Percentiles rank a stretch among this genome's conserved stretches.
Evolutionary conservation across 345 rosid genomes (phyloP).

Genomic region (Aquilaria malaccensis): DNA sequence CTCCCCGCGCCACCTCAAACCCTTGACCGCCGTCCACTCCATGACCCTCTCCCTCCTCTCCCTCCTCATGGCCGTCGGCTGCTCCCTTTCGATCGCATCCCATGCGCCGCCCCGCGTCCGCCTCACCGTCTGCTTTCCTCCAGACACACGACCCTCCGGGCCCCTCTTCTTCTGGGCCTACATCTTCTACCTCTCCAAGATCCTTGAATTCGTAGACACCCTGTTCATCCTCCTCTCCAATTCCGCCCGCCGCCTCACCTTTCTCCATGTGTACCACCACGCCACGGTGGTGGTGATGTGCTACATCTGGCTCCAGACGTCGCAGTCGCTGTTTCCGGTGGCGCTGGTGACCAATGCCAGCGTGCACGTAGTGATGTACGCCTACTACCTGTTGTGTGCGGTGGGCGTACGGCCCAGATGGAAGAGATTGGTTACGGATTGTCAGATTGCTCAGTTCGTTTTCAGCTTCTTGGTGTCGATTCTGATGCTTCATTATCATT

Average conservation of each 20-base stretch:
- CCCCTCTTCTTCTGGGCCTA: conserved; percentile 74
- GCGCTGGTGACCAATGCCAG: conserved; percentile 46
- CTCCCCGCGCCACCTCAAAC: conserved; percentile 42
- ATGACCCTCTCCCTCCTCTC: conserved; percentile 55
- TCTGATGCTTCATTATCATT: conserved; percentile 48
- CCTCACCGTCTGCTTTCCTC: conserved; percentile 45
- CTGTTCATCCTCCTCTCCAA: conserved; percentile 42
- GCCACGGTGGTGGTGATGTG: conserved; percentile 71
- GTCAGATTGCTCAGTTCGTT: conserved; percentile 72
- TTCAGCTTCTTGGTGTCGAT: conserved; percentile 43
- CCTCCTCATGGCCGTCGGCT: conserved; percentile 60
- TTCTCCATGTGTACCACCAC: conserved; percentile 89
- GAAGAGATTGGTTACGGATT: conserved; percentile 72
- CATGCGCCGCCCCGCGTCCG: conserved; percentile 6
- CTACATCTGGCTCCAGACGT: conserved; percentile 46
- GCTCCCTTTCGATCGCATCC: conserved; percentile 41
- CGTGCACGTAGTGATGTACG: conserved; percentile 73
- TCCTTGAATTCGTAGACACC: conserved; percentile 57
- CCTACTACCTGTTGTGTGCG: conserved; percentile 52
- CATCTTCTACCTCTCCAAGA: conserved; percentile 63
- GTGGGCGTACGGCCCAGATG: conserved; percentile 57
- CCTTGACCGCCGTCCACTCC: conserved; percentile 70
- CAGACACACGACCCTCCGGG: conserved; percentile 28
- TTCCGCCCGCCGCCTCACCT: conserved; percentile 51
- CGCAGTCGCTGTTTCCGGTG: conserved; percentile 55